Evolutionary conservation across 805 yeast genomes (phyloP).

Genomic region (Metahyphopichia silvanorum): DNA sequence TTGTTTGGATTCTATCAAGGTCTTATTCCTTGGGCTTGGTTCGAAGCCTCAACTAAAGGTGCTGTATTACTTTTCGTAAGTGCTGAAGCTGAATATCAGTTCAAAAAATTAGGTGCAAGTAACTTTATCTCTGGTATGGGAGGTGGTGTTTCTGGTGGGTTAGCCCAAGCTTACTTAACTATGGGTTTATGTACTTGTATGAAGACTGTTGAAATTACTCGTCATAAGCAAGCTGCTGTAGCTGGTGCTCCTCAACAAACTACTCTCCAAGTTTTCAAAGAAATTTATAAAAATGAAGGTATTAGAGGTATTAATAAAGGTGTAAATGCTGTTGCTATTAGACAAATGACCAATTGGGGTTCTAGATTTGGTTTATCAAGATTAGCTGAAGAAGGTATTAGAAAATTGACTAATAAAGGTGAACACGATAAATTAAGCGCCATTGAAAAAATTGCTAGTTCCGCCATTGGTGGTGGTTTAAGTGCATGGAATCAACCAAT

Average conservation of each 20-base stretch:
- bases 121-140: conserved; percentile 85
- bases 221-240: conserved; percentile 67
- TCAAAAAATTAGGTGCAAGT: conserved; percentile 55
- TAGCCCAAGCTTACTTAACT: conserved; percentile 93
- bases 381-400: conserved; percentile 83
- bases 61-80: conserved; percentile 92
- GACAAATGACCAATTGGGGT: conserved; percentile 99
- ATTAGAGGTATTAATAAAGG: conserved; percentile 94
- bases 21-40: conserved; percentile 99
- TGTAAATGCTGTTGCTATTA: conserved; percentile 97
- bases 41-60: conserved; percentile 98
- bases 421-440: conserved; percentile 61
- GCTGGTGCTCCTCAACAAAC: conserved; percentile 65
- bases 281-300: conserved; percentile 83
- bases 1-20: conserved; percentile 93
- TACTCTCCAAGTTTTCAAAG: conserved; percentile 81
- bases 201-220: conserved; percentile 98
- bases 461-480: conserved; percentile 94
- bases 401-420: conserved; percentile 57
- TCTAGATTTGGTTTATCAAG: conserved; percentile 92
- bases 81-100: conserved; percentile 83
- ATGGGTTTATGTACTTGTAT: conserved; percentile 99
- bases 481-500: conserved; percentile 99
- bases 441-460: conserved; percentile 76
- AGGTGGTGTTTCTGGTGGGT: conserved; percentile 95